Evolutionary conservation across 768 basidiomycete genomes (phyloP).

Genomic region (Mrakia frigida): DNA sequence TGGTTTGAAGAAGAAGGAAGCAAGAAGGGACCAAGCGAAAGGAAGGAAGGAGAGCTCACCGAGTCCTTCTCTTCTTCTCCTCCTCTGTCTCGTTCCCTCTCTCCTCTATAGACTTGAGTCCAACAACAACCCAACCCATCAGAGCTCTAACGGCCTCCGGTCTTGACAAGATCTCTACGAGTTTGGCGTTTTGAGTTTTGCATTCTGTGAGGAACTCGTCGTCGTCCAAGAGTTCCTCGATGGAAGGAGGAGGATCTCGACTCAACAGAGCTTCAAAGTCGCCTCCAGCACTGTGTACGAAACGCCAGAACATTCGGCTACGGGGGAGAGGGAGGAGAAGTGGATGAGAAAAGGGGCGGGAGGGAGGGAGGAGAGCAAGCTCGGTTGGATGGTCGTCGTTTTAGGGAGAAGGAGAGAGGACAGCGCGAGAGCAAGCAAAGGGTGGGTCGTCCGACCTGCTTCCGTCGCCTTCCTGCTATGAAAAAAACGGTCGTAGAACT

Average conservation of each 20-base stretch:
- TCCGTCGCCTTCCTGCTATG: background rate
- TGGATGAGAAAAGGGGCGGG: background rate
- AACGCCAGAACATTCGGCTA: slow-evolving; percentile 42
- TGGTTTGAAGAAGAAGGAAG: background rate
- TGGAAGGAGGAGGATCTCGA: slow-evolving; percentile 44
- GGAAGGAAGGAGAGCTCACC: slow-evolving; percentile 52
- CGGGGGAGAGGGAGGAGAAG: background rate
- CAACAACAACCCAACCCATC: slow-evolving; percentile 63
- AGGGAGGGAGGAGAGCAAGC: background rate
- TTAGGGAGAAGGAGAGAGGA: background rate
- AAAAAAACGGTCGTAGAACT: background rate
- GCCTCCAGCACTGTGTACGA: slow-evolving; percentile 36
- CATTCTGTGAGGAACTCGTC: slow-evolving; percentile 91
- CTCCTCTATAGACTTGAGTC: slow-evolving; percentile 13
- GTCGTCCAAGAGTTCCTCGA: slow-evolving; percentile 89
- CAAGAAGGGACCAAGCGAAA: background rate
- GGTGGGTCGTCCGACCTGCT: slow-evolving; percentile 8
- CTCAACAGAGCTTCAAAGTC: slow-evolving; percentile 32
- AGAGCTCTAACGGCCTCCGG: slow-evolving; percentile 73
- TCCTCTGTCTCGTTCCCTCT: slow-evolving; percentile 71
- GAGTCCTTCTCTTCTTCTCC: slow-evolving; percentile 71
- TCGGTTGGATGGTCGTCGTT: too few species aligned
- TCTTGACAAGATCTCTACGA: slow-evolving; percentile 80
- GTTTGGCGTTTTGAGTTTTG: slow-evolving; percentile 84
- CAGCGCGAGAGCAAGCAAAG: background rate